Conservation (phyloP, 2,329 filamentous ascomycete genomes). For the Calonectria hongkongensis region DNA sequence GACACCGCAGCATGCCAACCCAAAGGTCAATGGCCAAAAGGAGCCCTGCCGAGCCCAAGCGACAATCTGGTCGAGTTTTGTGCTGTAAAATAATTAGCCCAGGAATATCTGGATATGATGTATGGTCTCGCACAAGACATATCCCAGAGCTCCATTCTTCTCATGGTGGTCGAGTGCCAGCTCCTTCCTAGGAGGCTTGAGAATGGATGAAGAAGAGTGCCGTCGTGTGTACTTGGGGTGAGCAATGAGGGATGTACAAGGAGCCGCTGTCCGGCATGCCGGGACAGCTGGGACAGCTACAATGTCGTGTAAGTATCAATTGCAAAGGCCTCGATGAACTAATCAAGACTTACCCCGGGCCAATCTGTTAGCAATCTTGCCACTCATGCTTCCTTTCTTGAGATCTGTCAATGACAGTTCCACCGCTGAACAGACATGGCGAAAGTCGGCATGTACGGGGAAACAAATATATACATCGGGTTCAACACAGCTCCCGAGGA, state of each 20-base stretch:
- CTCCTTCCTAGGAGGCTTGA: slow-evolving; percentile 11
- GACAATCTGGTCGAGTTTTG: slow-evolving; percentile 71
- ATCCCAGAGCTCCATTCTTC: slow-evolving; percentile 24
- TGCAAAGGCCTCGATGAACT: background rate
- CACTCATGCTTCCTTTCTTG: slow-evolving; percentile 1
- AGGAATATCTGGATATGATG: background rate
- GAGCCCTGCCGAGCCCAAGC: slow-evolving; percentile 77
- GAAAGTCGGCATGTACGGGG: background rate
- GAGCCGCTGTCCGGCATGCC: background rate
- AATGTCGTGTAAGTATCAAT: background rate
- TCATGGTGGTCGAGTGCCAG: slow-evolving; percentile 12
- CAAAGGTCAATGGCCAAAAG: slow-evolving; percentile 77
- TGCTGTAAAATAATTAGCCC: slow-evolving; percentile 58
- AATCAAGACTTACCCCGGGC: slow-evolving; percentile 17
- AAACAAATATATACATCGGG: background rate
- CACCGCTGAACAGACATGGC: background rate
- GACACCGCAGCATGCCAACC: slow-evolving; percentile 77
- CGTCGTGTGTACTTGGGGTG: background rate
- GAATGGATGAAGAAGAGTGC: slow-evolving; percentile 3
- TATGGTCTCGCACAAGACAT: slow-evolving; percentile 16
- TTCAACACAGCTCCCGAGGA: background rate
- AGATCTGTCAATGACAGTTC: background rate
- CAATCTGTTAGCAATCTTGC: slow-evolving; percentile 18
- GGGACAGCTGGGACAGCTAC: slow-evolving; percentile 12
- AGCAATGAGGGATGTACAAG: background rate